A percentile compares a stretch with the other conserved stretches of the same genome.
phyloP scores from a whole-genome alignment of 1,284 basidiomycete species.

The Fomitopsis betulina region DNA sequence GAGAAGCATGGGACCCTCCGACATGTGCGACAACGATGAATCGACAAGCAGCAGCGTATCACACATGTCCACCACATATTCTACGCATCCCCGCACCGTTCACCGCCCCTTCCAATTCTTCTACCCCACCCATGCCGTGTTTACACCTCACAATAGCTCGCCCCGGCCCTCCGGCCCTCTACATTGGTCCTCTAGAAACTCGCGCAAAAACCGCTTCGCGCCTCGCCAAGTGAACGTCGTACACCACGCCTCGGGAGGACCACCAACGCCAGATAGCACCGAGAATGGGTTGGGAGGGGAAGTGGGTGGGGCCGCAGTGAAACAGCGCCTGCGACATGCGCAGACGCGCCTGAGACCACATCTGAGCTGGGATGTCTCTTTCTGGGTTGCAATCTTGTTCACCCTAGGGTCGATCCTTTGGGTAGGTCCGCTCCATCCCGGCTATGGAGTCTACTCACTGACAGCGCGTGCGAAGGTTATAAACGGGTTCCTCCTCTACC shows the following conservation, averaged over 20 bases:
- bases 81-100: background rate
- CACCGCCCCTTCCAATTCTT: background rate
- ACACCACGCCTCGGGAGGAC: background rate
- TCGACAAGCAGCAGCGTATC: background rate
- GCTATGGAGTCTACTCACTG: background rate
- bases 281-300: background rate
- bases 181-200: conserved; percentile 15
- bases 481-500: conserved; percentile 51
- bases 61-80: background rate
- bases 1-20: too few species aligned
- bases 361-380: conserved; percentile 23
- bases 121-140: background rate
- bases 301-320: conserved; percentile 3
- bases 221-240: conserved; percentile 10
- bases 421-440: conserved; percentile 9
- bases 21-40: background rate
- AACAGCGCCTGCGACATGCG: conserved; percentile 18
- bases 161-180: background rate
- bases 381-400: conserved; percentile 28
- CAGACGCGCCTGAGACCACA: conserved; percentile 17
- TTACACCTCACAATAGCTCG: background rate
- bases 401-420: conserved; percentile 27
- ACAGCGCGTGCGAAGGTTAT: conserved; percentile 34
- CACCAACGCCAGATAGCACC: background rate
- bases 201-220: conserved; percentile 18